Base-by-base conservation (phyloP, 345 rosid species). In the Iberis pinnata region DNA sequence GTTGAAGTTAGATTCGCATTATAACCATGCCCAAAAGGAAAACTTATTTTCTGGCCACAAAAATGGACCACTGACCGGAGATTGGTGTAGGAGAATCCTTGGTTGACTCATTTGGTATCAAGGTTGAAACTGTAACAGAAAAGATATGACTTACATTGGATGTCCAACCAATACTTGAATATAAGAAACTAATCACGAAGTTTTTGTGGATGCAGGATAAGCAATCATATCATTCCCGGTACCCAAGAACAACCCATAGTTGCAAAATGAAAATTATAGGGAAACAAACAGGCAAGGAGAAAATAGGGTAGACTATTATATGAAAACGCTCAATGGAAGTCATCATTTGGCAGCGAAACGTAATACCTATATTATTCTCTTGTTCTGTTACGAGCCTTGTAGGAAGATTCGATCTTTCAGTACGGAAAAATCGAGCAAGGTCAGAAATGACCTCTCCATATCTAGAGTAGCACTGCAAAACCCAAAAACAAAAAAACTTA, bases 371-470 rank as follows among this genome's bases (percentile, higher is more conserved):
- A 58, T 60, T 68, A 53, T 71, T 53, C 12, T 27, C 70, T 61
- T 69, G 71, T 22, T 69, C 53, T 65, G 60, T 31, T 47, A 69
- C 69, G 18, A 38, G 75, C 58, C 63, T 73, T 49, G 70, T 46
- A 49, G 73, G 68, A 66, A 38, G 18, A 64, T 29, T 47, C 32
- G 22, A 29, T 69, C 62, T 67, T 63, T 61, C 83, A 70, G 73
- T 83, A 68, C 90, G 86, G 70, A 88, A 92, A 75, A 92, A 92
- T 43, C 77, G 90, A 54, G 89, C 82, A 73, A 92, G 67, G 18
- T 79, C 80, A 51, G 79, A 85, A 66, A 88, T 80, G 48, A 71
- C 80, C 67, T 92, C 95, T 16, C 97, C 98, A 56, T 80, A 88
- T 72, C 82, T 85, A 39, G 79, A 38, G 60, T 83, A 74, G 67